These are phyloP conservation scores for Tetrapisispora iriomotensis DNA, from an alignment of 805 yeast genomes.

Conservation along the genomic window DNA sequence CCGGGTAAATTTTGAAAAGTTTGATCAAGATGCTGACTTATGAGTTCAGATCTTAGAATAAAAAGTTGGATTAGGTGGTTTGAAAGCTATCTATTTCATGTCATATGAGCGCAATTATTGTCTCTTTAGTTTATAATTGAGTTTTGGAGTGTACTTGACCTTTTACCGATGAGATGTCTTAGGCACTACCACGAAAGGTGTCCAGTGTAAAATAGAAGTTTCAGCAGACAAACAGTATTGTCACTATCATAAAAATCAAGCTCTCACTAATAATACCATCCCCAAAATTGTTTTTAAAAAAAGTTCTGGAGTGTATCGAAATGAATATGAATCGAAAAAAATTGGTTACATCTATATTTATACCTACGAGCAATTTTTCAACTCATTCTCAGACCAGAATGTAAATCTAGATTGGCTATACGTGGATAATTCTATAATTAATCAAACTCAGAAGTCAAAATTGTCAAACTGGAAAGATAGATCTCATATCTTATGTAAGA, in stretches of 20 bases:
- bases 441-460: neutral
- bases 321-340: neutral
- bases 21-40: no score
- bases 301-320: neutral
- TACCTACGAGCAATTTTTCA: constrained; percentile 6
- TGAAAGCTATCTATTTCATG: neutral
- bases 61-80: no score
- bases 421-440: neutral
- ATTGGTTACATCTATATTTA: constrained; percentile 3
- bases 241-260: neutral
- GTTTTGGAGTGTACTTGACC: no score
- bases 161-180: constrained; percentile 4
- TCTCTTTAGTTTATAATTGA: neutral
- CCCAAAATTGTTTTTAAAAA: neutral
- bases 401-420: neutral
- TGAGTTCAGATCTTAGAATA: no score
- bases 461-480: constrained; percentile 12
- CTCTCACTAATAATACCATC: no score
- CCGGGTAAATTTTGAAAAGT: no score
- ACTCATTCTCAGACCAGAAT: neutral
- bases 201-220: neutral
- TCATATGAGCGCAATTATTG: neutral
- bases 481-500: constrained; percentile 19
- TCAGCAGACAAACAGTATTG: neutral
- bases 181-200: constrained; percentile 2